Base-by-base conservation (phyloP, 164 flowering plant genomes). In the Vitis riparia region DNA sequence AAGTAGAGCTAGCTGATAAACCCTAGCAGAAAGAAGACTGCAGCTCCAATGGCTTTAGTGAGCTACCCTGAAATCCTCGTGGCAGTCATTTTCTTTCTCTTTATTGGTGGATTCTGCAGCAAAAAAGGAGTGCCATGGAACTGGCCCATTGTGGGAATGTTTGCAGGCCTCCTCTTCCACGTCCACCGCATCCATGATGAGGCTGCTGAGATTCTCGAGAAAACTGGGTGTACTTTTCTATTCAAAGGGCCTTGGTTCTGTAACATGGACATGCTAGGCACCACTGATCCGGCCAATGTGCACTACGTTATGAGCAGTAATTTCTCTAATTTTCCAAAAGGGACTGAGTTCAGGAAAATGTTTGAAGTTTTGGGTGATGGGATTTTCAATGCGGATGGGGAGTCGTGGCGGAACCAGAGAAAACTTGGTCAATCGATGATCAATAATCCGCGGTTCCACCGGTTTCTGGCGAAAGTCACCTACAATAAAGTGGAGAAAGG, bases 331-430 rank as follows among this genome's bases (percentile, higher is more conserved):
- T 86, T 66, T 48, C 76, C 76, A 0, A 85, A 81, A 60, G 88
- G 88, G 4, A 51, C 70, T 1, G 72, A 68, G 0, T 85, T 83
- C 59, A 64, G 12, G 52, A 64, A 68, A 10, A 74, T 83, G 8
- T 84, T 87, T 53, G 86, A 80, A 12, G 51, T 75, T 13, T 71
- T 83, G 23, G 91, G 87, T 55, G 86, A 82, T 51, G 91, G 86
- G 51, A 82, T 87, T 7, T 74, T 87, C 68, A 75, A 71, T 8
- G 37, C 79, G 1, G 88, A 85, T 49, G 57, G 15, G 4, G 79
- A 82, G 3, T 51, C 44, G 63, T 77, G 80, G 83, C 59, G 66
- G 59, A 10, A 0, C 2, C 83, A 75, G 49, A 67, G 80, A 5
- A 65, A 53, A 53, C 30, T 51, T 2, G 51, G 60, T 8, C 63